Conservation (phyloP, 192 early-diverging fungal species). For the Pilobolus umbonatus region DNA sequence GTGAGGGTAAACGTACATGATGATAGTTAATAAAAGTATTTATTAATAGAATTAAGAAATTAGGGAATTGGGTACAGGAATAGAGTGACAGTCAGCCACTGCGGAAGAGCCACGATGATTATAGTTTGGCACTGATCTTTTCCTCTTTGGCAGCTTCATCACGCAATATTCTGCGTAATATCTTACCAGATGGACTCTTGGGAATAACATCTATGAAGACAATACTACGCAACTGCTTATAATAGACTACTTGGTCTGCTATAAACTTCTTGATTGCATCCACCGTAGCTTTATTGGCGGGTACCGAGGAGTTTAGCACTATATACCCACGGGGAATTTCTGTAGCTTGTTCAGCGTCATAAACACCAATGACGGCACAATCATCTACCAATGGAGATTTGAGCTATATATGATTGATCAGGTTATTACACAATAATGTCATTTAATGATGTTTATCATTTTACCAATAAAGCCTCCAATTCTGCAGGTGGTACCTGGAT, state of each 20-base stretch:
- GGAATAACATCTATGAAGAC: conserved; percentile 72
- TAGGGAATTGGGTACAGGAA: no score
- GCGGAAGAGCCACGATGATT: no score
- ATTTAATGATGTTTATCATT: conserved; percentile 12
- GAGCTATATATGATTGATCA: conserved; percentile 34
- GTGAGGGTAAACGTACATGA: no score
- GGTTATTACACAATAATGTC: background rate
- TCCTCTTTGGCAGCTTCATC: conserved; percentile 18
- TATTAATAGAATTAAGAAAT: no score
- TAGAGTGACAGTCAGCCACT: no score
- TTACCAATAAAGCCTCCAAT: conserved; percentile 57
- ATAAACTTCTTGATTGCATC: conserved; percentile 52
- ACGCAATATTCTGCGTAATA: conserved; percentile 51
- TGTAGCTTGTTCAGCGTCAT: conserved; percentile 57
- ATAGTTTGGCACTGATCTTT: conserved; percentile 12
- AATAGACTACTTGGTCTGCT: conserved; percentile 56
- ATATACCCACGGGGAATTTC: conserved; percentile 80
- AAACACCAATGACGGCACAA: conserved; percentile 63
- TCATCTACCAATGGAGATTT: conserved; percentile 67
- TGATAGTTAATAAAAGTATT: no score
- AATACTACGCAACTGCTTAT: conserved; percentile 79
- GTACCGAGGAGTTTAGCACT: conserved; percentile 44
- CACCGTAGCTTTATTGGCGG: conserved; percentile 22
- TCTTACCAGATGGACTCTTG: conserved; percentile 78
- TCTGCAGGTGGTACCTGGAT: conserved; percentile 80